A percentile compares a stretch with the other conserved stretches of the same genome.
phyloP scores from a whole-genome alignment of 2,329 filamentous ascomycete genomes.

The Calonectria multiphialidica region DNA sequence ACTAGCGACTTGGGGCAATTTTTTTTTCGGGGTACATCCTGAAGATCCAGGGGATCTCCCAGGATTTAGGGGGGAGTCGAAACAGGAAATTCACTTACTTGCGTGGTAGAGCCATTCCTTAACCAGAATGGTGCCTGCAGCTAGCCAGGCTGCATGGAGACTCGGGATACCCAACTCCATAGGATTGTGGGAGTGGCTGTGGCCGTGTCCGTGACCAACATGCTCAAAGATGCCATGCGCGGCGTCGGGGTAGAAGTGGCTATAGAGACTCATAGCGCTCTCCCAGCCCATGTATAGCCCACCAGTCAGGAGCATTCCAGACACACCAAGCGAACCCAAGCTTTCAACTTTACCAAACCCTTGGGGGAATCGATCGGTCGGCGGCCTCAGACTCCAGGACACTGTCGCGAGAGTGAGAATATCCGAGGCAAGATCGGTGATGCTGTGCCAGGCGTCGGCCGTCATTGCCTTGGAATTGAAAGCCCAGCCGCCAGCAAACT shows the following conservation, averaged over 20 bases:
- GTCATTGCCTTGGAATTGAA: slow-evolving; percentile 96
- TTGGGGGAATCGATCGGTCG: slow-evolving; percentile 85
- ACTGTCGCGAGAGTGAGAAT: slow-evolving; percentile 94
- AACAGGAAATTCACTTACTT: slow-evolving; percentile 73
- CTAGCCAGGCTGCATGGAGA: slow-evolving; percentile 95
- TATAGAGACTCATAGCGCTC: slow-evolving; percentile 75
- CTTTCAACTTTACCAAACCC: slow-evolving; percentile 99
- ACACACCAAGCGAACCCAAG: slow-evolving; percentile 92
- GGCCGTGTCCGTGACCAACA: slow-evolving; percentile 72
- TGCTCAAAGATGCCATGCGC: slow-evolving; percentile 74
- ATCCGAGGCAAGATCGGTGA: slow-evolving; percentile 95
- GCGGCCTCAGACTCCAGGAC: slow-evolving; percentile 89
- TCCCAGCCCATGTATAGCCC: slow-evolving; percentile 93
- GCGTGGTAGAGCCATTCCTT: slow-evolving; percentile 98
- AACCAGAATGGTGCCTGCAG: slow-evolving; percentile 86
- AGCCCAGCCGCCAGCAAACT: slow-evolving; percentile 90
- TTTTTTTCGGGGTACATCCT: background rate
- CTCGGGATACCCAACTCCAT: slow-evolving; percentile 72
- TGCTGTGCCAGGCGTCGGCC: slow-evolving; percentile 94
- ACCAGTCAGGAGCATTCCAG: slow-evolving; percentile 88
- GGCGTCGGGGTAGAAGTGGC: slow-evolving; percentile 79
- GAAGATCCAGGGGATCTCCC: background rate
- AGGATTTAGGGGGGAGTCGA: background rate
- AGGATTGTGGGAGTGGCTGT: slow-evolving; percentile 71
- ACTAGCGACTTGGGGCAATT: slow-evolving; percentile 1